Percentiles rank a stretch among this genome's conserved stretches.
Conservation (phyloP, 225 moss, liverwort and hornwort genomes). For the Physcomitrium patens region DNA sequence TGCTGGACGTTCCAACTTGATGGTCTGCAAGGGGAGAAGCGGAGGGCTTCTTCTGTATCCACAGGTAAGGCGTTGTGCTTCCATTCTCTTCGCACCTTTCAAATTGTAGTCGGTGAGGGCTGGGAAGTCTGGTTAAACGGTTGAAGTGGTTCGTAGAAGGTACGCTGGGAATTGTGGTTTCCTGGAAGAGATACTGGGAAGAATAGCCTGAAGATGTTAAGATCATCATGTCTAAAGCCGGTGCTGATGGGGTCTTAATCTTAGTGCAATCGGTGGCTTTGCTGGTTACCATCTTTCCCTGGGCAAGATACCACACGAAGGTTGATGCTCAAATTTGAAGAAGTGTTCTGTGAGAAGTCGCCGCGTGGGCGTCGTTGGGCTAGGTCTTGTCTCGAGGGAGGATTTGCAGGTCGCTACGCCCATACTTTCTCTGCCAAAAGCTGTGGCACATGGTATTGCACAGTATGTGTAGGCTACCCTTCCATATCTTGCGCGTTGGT, state of each 20-base stretch:
- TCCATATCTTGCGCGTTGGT: constrained; percentile 9
- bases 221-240: constrained; percentile 11
- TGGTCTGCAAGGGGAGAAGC: constrained; percentile 70
- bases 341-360: constrained; percentile 37
- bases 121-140: not conserved
- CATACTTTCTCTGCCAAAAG: constrained; percentile 23
- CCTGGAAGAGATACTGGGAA: too few species aligned
- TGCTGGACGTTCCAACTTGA: constrained; percentile 61
- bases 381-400: not conserved
- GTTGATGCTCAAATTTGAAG: not conserved
- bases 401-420: not conserved
- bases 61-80: constrained; percentile 49
- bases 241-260: constrained; percentile 14
- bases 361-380: constrained; percentile 11
- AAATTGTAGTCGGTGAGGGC: constrained; percentile 13
- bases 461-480: constrained; percentile 1
- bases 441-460: constrained; percentile 15
- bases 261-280: not conserved
- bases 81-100: constrained; percentile 11
- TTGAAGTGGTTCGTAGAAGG: constrained; percentile 17
- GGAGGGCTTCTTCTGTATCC: constrained; percentile 63
- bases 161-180: not conserved
- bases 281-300: constrained; percentile 4
- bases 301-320: not conserved
- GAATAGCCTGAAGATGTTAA: constrained; percentile 14